Percentiles rank a stretch among this genome's conserved stretches.
These are phyloP conservation scores for Polysphondylium violaceum DNA, from an alignment of 78 protist species.

Conservation along the genomic window DNA sequence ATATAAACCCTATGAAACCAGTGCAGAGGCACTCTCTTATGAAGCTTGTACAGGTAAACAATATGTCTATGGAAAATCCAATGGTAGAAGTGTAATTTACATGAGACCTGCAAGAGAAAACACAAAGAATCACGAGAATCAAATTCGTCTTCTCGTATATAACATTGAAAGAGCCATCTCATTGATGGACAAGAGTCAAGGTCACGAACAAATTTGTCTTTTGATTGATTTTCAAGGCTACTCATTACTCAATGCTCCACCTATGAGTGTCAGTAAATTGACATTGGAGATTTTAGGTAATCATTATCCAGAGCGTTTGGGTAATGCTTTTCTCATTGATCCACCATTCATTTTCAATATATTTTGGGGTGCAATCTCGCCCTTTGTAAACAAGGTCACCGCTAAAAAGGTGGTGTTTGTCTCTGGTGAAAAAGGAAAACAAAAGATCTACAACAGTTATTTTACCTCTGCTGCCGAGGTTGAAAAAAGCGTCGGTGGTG, in stretches of 20 bases:
- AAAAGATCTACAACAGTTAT: background rate
- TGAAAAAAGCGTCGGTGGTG: constrained; percentile 17
- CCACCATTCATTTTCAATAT: constrained; percentile 54
- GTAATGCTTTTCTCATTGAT: constrained; percentile 73
- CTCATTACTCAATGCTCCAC: constrained; percentile 83
- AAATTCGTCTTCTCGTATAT: constrained; percentile 54
- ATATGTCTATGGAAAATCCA: constrained; percentile 56
- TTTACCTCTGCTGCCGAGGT: constrained; percentile 13
- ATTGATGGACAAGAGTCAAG: constrained; percentile 48
- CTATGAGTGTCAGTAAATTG: constrained; percentile 62
- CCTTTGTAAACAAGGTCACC: constrained; percentile 50
- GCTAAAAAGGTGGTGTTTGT: constrained; percentile 49
- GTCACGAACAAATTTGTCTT: constrained; percentile 71
- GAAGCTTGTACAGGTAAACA: constrained; percentile 84
- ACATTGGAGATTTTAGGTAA: constrained; percentile 41
- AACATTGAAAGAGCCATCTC: constrained; percentile 60
- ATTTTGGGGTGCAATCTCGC: constrained; percentile 42
- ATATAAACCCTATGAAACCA: constrained; percentile 60
- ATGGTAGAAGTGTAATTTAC: constrained; percentile 58
- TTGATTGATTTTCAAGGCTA: constrained; percentile 81
- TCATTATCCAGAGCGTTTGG: constrained; percentile 85
- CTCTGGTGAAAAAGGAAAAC: constrained; percentile 40
- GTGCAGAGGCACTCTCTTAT: constrained; percentile 50
- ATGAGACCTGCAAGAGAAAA: constrained; percentile 77
- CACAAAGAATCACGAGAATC: constrained; percentile 77